Base-by-base conservation (phyloP, 768 basidiomycete species). In the Clavaria fumosa region DNA sequence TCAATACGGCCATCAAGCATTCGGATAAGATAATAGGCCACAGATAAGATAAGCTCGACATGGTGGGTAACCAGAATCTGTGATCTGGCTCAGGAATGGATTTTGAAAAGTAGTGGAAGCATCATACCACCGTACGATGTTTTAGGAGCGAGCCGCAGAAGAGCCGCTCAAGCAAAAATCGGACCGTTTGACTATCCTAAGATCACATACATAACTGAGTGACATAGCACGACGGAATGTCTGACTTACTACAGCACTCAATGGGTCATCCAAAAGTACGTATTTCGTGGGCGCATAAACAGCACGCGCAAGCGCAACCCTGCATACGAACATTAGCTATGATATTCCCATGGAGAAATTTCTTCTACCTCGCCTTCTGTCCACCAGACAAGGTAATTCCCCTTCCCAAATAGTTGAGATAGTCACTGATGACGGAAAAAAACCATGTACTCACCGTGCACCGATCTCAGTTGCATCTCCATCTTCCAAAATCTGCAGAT, bases 61-160 rank as follows among this genome's bases (percentile, higher is more conserved):
- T 93, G 89, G 50, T 99, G 93, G 2, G 91, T 95, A 35, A 97
- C 93, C 11, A 99, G 68, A 42, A 97, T 58, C 75, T 75, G 42
- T n/a, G 24, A 9, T 1, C 22, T 21, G 19, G 34, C 2, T 7
- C 32, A 21, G 17, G 19, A 12, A 10, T 1, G 24, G 9, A 23
- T 31, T 4, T 7, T 73, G 44, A 91, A 62, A 0, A 93, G 96
- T 26, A 91, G 70, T 18, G 73, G 77, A 37, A 61, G 58, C 66
- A 90, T 74, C 23, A 97, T 64, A 14, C 79, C 74, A 12, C 93
- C 91, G 45, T 75, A 75, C 23, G 97, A 60, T 48, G 89, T 95
- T 48, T 84, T 60, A 36, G 75, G 60, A 56, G 78, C 90, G 17
- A 99, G 67, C 49, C 93, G 85, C 44, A 84, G 71, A 10, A 90